Conservation (phyloP, 2,329 filamentous ascomycete species). For the Fusarium sororula region DNA sequence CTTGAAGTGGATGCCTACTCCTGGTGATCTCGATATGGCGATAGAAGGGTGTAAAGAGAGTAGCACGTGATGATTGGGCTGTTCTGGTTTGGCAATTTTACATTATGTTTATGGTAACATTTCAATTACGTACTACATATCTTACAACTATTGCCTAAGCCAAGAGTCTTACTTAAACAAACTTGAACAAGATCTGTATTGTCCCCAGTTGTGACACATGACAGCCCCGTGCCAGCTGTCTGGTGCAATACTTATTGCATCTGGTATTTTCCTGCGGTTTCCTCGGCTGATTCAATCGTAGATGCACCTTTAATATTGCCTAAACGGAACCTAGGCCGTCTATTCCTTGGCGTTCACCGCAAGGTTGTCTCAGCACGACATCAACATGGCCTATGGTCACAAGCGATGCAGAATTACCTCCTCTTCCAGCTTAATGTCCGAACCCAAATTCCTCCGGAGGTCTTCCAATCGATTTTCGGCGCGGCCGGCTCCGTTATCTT, state of each 20-base stretch:
- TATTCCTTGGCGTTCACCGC: background rate
- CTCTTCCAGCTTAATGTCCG: accelerated
- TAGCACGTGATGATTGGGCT: background rate
- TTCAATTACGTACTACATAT: background rate
- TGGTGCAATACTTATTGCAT: accelerated
- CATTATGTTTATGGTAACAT: background rate
- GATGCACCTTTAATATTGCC: background rate
- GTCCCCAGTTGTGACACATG: background rate
- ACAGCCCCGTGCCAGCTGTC: background rate
- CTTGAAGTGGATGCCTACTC: constrained; percentile 18
- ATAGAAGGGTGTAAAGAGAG: background rate
- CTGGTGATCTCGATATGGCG: background rate
- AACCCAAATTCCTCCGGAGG: background rate
- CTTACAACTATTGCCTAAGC: background rate
- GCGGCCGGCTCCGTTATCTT: background rate
- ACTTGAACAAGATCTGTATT: too few species aligned
- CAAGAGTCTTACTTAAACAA: background rate
- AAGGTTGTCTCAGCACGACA: background rate
- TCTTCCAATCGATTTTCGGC: background rate
- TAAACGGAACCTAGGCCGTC: background rate
- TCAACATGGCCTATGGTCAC: background rate
- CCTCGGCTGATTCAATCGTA: background rate
- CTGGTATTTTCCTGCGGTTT: background rate
- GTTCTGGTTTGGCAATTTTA: background rate
- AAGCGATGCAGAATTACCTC: too few species aligned